Conservation (phyloP, 2,329 filamentous ascomycete genomes). For the Trichoderma endophyticum region DNA sequence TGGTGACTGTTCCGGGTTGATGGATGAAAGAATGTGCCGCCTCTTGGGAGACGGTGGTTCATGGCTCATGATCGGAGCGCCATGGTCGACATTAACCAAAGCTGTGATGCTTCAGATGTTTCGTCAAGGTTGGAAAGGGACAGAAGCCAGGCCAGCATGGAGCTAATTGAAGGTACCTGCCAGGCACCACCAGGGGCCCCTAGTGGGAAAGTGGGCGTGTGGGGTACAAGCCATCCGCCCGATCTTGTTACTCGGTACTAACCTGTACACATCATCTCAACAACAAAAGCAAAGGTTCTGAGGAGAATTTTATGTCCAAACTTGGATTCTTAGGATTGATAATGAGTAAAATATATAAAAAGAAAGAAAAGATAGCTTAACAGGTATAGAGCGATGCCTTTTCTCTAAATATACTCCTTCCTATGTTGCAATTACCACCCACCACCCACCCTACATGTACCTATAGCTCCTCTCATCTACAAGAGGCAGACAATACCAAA, state of each 20-base stretch:
- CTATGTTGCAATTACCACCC: background rate
- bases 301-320: background rate
- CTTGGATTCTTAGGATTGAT: background rate
- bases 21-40: slow-evolving; percentile 49
- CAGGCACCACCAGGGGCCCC: background rate
- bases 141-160: background rate
- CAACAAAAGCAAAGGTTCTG: background rate
- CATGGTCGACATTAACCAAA: slow-evolving; percentile 20
- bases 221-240: background rate
- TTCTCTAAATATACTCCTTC: background rate
- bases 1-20: slow-evolving; percentile 36
- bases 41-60: slow-evolving; percentile 36
- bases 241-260: background rate
- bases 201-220: background rate
- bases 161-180: background rate
- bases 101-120: background rate
- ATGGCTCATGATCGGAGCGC: slow-evolving; percentile 33
- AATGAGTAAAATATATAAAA: background rate
- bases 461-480: background rate
- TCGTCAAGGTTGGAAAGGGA: background rate
- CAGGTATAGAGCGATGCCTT: background rate
- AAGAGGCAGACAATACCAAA: background rate
- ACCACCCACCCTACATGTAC: background rate
- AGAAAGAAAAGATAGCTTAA: background rate
- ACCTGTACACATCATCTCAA: background rate